A percentile compares a stretch with the other conserved stretches of the same genome.
phyloP scores from a whole-genome alignment of 768 basidiomycete species.

The Sutorius australiensis region DNA sequence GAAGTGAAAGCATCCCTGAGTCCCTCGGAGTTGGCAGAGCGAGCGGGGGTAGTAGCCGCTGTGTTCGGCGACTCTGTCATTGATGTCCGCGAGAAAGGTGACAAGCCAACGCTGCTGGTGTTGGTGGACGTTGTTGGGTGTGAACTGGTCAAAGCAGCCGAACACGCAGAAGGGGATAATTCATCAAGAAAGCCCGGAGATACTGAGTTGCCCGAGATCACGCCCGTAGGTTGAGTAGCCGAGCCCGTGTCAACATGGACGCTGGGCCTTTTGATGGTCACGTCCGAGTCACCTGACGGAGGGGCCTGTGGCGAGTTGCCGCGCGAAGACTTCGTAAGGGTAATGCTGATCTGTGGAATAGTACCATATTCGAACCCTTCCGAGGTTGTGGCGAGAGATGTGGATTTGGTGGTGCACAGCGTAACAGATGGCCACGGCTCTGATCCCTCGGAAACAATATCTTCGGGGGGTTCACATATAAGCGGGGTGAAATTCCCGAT shows the following conservation, averaged over 20 bases:
- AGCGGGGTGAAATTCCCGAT: conserved; percentile 24
- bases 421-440: conserved; percentile 15
- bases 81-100: conserved; percentile 29
- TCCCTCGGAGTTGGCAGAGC: conserved; percentile 19
- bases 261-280: conserved; percentile 25
- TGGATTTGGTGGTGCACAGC: conserved; percentile 9
- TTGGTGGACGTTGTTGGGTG: conserved; percentile 24
- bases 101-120: conserved; percentile 23
- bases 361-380: conserved; percentile 14
- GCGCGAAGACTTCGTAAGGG: conserved; percentile 28
- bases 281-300: conserved; percentile 27
- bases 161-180: conserved; percentile 20
- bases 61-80: conserved; percentile 26
- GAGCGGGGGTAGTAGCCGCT: conserved; percentile 26
- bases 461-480: conserved; percentile 31
- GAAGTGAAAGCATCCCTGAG: conserved; percentile 10
- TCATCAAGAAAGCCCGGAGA: conserved; percentile 19
- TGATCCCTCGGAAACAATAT: conserved; percentile 20
- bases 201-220: conserved; percentile 9
- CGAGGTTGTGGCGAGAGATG: conserved; percentile 12
- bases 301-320: conserved; percentile 26
- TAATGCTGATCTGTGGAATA: conserved; percentile 31
- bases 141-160: conserved; percentile 20
- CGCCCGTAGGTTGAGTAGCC: conserved; percentile 18
- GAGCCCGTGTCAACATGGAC: conserved; percentile 29